Evolutionary conservation across 176 grass and related monocot genomes (phyloP), one percentile per base, ranked within the genome.

Genomic region (Elaeis guineensis): DNA sequence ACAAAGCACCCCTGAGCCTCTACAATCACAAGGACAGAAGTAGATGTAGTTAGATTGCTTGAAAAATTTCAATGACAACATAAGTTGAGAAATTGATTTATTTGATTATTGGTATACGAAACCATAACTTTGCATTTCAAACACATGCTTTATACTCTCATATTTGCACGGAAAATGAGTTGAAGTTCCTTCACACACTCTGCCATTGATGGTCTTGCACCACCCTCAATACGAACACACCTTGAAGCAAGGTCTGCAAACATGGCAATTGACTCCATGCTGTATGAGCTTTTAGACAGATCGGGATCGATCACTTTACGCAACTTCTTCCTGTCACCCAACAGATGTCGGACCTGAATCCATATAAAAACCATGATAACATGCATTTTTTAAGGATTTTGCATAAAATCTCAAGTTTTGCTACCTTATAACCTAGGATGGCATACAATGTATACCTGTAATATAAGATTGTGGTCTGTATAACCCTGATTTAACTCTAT

Each of bases 101-200:
- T 44, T 44, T 44, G 35, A 44, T 9, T 44, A 12, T 44, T 44
- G 35, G 35, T 3, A 44, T 12, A 44, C 35, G 11, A 44, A 44
- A 2, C 35, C 35, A 44, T 44, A 44, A 1, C 6, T 12, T 39
- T 2, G 7, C 32, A 39, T 39, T 1, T 11, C 32, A 39, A 39
- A 44, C 35, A 14, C 9, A 44, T 44, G 9, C n/a, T 61, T 28
- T 54, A 98, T 22, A 83, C 69, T 82, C 77, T 89, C 94, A 92
- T 89, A 76, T 86, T 98, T 69, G 85, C 81, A 78, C 85, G 89
- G 20, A 83, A 83, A 61, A 83, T 82, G 77, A 89, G 22, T 73
- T 89, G 87, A 53, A 98, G 79, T 78, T 92, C 84, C 84, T 81
- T 92, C 63, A 98, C 79, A 71, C 84, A 98, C 39, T 92, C 94